Evolutionary conservation across 208 protist genomes (phyloP), one percentile per base, ranked within the genome.

Genomic region (Trypanosoma vivax): DNA sequence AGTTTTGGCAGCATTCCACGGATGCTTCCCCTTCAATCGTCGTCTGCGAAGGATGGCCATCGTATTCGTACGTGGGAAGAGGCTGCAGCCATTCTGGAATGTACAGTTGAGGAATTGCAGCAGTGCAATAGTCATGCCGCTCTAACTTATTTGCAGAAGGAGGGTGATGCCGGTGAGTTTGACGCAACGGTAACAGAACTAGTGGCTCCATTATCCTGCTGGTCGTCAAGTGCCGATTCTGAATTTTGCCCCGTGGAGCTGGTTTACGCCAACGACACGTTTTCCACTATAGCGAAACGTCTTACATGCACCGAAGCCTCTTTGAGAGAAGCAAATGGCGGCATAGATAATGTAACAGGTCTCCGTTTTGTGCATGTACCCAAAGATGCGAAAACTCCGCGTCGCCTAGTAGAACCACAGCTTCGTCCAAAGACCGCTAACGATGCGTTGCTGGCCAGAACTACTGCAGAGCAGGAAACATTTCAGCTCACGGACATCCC

Each of bases 61-160:
- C 49, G 58, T 14, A 59, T 73, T 35, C 33, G 23, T 19, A 80
- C 57, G 5, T 93, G 86, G 83, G 70, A 72, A 27, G 67, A 81
- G 51, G 86, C 86, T 11, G 86, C 86, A 14, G 55, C 55, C 18
- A 18, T 83, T 2, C 61, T 93, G 5, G 79, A 64, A n/a, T 93
- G 86, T 65, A 76, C 67, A 0, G 77, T 90, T 16, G 81, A 93
- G 45, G 81, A 93, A 50, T 42, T 93, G n/a, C 86, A 94, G 65
- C 74, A 85, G 37, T 72, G 67, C 1, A 90, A 90, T 41, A 72
- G 82, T 24, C 50, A 65, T 35, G 75, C 83, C 0, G 79, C 80
- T 9, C 51, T 82, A 1, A 79, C 60, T 13, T 93, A 88, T 57
- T 56, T 60, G 38, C 35, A 50, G 7, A 48, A 13, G 14, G 74